Percentiles rank a stretch among this genome's conserved stretches.
Evolutionary conservation across 2,329 filamentous ascomycete species (phyloP).

Genomic region (Penicillium griseofulvum): DNA sequence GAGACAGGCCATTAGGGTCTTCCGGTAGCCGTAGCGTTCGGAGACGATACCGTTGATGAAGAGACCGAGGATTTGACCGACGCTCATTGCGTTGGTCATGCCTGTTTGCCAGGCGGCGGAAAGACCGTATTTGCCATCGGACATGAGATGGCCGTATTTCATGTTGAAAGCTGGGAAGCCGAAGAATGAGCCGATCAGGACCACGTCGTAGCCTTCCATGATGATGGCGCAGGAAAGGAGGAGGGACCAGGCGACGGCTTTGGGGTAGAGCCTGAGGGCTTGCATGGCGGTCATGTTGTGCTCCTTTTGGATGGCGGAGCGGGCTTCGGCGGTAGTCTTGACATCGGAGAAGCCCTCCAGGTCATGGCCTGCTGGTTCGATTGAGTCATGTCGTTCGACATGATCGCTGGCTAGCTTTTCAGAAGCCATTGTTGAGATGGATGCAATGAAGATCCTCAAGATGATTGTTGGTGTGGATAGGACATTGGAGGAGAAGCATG

Average conservation of each 20-base stretch:
- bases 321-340: constrained; percentile 15
- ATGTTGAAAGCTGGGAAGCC: constrained; percentile 28
- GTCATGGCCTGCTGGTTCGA: neutral
- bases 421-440: constrained; percentile 3
- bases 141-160: constrained; percentile 16
- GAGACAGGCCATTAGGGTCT: constrained; percentile 21
- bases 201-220: constrained; percentile 45
- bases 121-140: constrained; percentile 27
- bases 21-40: constrained; percentile 20
- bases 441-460: neutral
- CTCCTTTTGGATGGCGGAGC: constrained; percentile 34
- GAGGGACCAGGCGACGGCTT: constrained; percentile 40
- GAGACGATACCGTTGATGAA: constrained; percentile 20
- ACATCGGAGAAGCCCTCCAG: constrained; percentile 28
- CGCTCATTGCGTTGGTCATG: constrained; percentile 33
- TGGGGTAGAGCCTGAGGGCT: constrained; percentile 30
- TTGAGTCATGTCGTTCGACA: constrained; percentile 3
- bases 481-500: neutral
- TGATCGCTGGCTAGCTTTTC: constrained; percentile 4
- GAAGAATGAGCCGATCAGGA: constrained; percentile 36
- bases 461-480: neutral
- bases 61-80: constrained; percentile 31
- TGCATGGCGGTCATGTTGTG: constrained; percentile 35
- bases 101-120: constrained; percentile 37
- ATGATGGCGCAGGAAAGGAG: constrained; percentile 38